Percentiles rank a stretch among this genome's conserved stretches.
Evolutionary conservation across 2,329 filamentous ascomycete genomes (phyloP).

Genomic region (Monilinia aucupariae): DNA sequence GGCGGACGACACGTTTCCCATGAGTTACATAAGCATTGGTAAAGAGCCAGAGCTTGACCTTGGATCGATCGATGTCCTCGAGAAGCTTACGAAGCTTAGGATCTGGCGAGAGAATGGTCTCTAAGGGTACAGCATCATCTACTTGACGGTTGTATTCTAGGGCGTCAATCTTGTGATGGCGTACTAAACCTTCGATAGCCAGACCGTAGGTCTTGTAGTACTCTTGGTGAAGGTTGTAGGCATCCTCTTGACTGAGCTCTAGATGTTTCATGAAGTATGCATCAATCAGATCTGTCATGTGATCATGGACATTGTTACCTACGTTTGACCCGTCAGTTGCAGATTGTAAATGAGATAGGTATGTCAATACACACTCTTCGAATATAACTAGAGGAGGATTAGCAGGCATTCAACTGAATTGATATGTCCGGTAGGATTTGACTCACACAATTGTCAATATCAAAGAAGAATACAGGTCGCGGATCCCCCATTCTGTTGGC

Average conservation of each 20-base stretch:
- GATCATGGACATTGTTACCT: conserved; percentile 76
- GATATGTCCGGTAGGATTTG: conserved; percentile 93
- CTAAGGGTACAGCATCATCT: conserved; percentile 87
- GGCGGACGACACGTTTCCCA: conserved; percentile 70
- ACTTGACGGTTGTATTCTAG: conserved; percentile 92
- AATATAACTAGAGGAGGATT: conserved; percentile 57
- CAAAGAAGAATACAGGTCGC: conserved; percentile 66
- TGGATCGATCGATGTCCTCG: conserved; percentile 72
- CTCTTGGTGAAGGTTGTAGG: conserved; percentile 76
- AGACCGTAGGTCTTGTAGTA: conserved; percentile 96
- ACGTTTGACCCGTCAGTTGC: neutral
- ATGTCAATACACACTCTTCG: conserved; percentile 73
- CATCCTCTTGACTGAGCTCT: conserved; percentile 67
- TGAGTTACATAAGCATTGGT: conserved; percentile 95
- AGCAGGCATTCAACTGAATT: conserved; percentile 19
- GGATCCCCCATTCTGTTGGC: conserved; percentile 21
- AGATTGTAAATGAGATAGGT: neutral
- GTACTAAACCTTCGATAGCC: conserved; percentile 91
- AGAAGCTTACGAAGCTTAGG: conserved; percentile 69
- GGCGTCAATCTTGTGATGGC: conserved; percentile 91
- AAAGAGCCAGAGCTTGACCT: conserved; percentile 87
- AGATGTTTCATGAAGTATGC: conserved; percentile 57
- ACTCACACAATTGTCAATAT: conserved; percentile 91
- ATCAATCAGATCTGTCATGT: conserved; percentile 79
- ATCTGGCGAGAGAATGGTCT: conserved; percentile 76